Evolutionary conservation across 257 asterid species (phyloP).

Genomic region (Scutellaria baicalensis): DNA sequence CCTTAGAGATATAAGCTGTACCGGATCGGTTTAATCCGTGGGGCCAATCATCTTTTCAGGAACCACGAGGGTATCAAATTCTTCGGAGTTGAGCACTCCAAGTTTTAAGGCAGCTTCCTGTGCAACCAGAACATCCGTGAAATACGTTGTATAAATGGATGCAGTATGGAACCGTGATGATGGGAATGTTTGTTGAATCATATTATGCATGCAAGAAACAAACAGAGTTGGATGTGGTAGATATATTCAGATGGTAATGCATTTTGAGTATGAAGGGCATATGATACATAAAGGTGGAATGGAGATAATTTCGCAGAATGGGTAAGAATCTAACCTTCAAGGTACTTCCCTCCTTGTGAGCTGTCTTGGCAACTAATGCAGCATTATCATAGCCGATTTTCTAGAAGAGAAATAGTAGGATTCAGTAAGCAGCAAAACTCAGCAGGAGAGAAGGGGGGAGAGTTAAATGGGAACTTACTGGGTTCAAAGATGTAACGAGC

Average conservation of each 20-base stretch:
- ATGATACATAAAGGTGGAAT: background rate
- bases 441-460: background rate
- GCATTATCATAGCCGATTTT: conserved; percentile 97
- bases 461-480: conserved; percentile 40
- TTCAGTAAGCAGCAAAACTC: conserved; percentile 1
- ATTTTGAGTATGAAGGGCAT: background rate
- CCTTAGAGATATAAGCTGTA: background rate
- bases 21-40: conserved; percentile 29
- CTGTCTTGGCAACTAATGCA: conserved; percentile 95
- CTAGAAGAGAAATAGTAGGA: conserved; percentile 32
- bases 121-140: conserved; percentile 10
- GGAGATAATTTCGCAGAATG: background rate
- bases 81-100: conserved; percentile 69
- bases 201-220: background rate
- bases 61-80: conserved; percentile 76
- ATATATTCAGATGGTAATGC: background rate
- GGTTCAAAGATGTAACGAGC: conserved; percentile 96
- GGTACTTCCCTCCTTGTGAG: conserved; percentile 93
- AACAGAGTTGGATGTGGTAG: background rate
- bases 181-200: background rate
- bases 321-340: conserved; percentile 55
- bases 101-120: conserved; percentile 89
- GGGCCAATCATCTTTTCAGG: conserved; percentile 98
- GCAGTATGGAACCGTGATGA: background rate
- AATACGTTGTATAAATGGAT: background rate